Base-by-base conservation (phyloP, 495 filamentous ascomycete species). In the Aspergillus cristatus region DNA sequence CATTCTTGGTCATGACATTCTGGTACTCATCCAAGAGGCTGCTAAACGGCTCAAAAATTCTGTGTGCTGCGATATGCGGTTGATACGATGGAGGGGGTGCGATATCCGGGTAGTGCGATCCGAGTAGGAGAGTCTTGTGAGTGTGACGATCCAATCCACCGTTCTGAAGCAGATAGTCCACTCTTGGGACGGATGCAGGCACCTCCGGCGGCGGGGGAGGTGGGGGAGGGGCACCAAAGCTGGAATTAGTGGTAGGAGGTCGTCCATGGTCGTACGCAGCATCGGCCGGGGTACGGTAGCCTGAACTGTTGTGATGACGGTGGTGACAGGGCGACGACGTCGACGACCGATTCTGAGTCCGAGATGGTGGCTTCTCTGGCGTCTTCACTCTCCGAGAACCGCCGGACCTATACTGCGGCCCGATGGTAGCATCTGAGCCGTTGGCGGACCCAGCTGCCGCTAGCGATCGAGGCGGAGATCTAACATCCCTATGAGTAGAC, bases 111-210 rank as follows among this genome's bases (percentile, higher is more conserved):
- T 45, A 28, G 7, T 40, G 49, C 6, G 45, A 48, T 12, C 65
- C 67, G 28, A 71, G 51, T 29, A 94, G 72, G 13, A 94, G 70
- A 32, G 71, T 67, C 41, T 74, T 79, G 0, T 82, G 76, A 1
- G 89, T 72, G 14, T 72, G 64, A 15, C 75, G 65, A 17, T 75
- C 57, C 17, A 96, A 57, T 5, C 89, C 89, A 34, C 89, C 89
- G 58, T 94, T 76, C 40, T 85, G 83, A 42, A 96, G 66, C 16
- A 96, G 67, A 53, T 96, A 96, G 49, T 96, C 88, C 14, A 96
- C 86, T 31, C 82, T 71, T 1, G 89, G 89, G 14, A 83, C 68
- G 41, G 81, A 70, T 28, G 79, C 55, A n/a, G 79, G 74, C 25
- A 77, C 57, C 34, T 65, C 58, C 0, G 83, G 81, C n/a, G 85